Evolutionary conservation across 768 basidiomycete species (phyloP).

Genomic region (Phaeotremella fagi): DNA sequence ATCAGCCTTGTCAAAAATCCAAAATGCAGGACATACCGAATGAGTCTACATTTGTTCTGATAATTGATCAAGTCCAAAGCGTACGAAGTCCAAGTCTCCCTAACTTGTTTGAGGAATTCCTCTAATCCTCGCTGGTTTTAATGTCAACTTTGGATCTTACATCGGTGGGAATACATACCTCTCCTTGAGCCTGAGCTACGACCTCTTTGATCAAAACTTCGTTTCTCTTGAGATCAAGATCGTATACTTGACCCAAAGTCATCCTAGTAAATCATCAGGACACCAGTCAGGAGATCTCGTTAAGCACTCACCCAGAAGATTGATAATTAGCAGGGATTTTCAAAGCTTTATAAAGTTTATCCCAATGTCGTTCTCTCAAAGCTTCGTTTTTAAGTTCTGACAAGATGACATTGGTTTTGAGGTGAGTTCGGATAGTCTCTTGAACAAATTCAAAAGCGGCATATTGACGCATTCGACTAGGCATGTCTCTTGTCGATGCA

Average conservation of each 20-base stretch:
- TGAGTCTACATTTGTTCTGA: slow-evolving; percentile 96
- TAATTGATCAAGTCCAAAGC: slow-evolving; percentile 95
- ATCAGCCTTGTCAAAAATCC: too few relatives aligned
- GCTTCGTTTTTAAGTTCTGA: slow-evolving; percentile 95
- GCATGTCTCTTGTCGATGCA: slow-evolving; percentile 96
- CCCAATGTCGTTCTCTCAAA: slow-evolving; percentile 96
- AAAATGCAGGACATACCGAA: slow-evolving; percentile 57
- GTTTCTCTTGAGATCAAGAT: slow-evolving; percentile 90
- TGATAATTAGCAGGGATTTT: slow-evolving; percentile 69
- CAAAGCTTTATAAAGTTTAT: slow-evolving; percentile 87
- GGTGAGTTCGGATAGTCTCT: slow-evolving; percentile 73
- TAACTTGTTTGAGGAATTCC: slow-evolving; percentile 92
- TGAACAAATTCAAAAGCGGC: slow-evolving; percentile 98
- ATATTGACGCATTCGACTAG: slow-evolving; percentile 96
- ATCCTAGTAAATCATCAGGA: slow-evolving; percentile 55
- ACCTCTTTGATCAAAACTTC: slow-evolving; percentile 87
- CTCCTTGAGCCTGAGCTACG: slow-evolving; percentile 94
- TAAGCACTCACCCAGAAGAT: slow-evolving; percentile 60
- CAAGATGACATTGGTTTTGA: slow-evolving; percentile 86
- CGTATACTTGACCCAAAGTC: slow-evolving; percentile 94
- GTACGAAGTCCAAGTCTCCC: slow-evolving; percentile 94
- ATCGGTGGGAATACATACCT: slow-evolving; percentile 44
- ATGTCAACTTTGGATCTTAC: not conserved
- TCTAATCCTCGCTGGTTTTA: slow-evolving; percentile 69
- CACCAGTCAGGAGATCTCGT: not conserved